phyloP scores from a whole-genome alignment of 768 basidiomycete species.

The Rhodosporidiobolus sp. region DNA sequence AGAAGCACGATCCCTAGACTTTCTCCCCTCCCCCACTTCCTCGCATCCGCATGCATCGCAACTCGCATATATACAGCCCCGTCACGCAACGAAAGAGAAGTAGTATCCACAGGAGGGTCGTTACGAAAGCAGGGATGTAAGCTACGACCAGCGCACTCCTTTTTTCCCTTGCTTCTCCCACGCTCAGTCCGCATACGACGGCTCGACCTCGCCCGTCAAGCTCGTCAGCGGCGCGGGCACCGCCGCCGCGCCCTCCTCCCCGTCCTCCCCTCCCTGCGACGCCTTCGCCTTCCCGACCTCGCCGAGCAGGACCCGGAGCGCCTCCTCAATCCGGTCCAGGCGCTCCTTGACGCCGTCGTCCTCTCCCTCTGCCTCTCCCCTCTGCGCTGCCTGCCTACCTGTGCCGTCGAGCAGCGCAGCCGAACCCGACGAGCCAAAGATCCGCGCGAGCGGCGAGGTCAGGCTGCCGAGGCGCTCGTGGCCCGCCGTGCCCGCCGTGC shows the following conservation, averaged over 20 bases:
- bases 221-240: conserved; percentile 3
- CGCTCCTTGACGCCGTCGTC: conserved; percentile 9
- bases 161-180: neutral
- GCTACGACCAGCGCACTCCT: too few relatives aligned
- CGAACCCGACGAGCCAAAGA: neutral
- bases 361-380: neutral
- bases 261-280: neutral
- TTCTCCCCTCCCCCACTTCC: neutral
- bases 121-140: too few relatives aligned
- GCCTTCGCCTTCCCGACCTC: conserved; percentile 22
- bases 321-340: conserved; percentile 28
- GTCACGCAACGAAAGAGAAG: neutral
- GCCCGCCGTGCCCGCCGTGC: too few relatives aligned
- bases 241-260: neutral
- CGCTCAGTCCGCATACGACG: neutral
- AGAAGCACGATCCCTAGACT: conserved; percentile 20
- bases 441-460: conserved; percentile 7
- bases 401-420: neutral
- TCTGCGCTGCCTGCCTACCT: too few relatives aligned
- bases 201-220: conserved; percentile 13
- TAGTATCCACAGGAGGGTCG: too few relatives aligned
- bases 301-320: conserved; percentile 25
- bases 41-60: neutral
- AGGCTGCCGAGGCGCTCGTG: neutral
- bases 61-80: neutral